phyloP scores from a whole-genome alignment of 306 rosid genomes.

The Castanea crenata region DNA sequence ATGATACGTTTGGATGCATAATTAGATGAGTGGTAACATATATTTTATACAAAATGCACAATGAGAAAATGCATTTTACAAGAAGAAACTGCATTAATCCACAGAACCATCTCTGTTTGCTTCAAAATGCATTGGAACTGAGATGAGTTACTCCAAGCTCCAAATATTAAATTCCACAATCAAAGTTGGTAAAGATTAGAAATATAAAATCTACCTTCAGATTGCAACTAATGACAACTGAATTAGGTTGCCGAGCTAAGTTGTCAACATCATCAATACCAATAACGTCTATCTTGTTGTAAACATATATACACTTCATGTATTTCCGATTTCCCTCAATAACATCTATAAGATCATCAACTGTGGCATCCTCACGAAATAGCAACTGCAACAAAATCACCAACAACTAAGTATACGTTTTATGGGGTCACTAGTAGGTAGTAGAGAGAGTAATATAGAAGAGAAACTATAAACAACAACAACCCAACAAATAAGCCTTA shows the following conservation, averaged over 20 bases:
- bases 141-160: neutral
- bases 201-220: constrained; percentile 56
- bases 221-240: constrained; percentile 97
- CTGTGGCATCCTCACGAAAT: constrained; percentile 98
- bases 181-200: constrained; percentile 4
- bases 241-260: constrained; percentile 87
- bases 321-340: constrained; percentile 99
- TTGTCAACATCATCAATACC: constrained; percentile 98
- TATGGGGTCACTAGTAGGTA: no score
- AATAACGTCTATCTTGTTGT: constrained; percentile 97
- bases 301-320: constrained; percentile 96
- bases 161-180: neutral
- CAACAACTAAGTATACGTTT: neutral
- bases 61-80: neutral
- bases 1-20: neutral
- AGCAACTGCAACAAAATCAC: constrained; percentile 59
- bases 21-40: neutral
- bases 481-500: no score
- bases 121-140: neutral
- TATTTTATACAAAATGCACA: neutral
- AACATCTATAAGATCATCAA: constrained; percentile 97
- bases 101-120: neutral
- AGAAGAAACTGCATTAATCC: neutral
- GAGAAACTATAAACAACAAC: no score
- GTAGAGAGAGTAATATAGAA: no score